Percentiles rank a stretch among this genome's conserved stretches.
phyloP scores from a whole-genome alignment of 2,329 filamentous ascomycete genomes.

The Calonectria montana region DNA sequence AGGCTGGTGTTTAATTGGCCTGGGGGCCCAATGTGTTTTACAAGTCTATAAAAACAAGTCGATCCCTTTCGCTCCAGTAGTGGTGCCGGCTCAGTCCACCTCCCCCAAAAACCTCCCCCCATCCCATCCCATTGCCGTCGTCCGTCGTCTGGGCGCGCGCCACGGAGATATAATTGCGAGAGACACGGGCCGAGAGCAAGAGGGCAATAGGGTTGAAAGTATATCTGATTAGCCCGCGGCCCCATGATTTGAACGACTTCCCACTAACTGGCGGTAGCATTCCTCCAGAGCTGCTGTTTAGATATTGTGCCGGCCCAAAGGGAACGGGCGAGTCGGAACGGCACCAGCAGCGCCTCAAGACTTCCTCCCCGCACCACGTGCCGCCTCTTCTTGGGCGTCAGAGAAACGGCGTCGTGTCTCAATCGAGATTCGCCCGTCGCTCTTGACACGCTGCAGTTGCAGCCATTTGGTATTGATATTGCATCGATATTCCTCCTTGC shows the following conservation, averaged over 20 bases:
- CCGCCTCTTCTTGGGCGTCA: neutral
- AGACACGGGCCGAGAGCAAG: neutral
- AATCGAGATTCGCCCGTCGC: neutral
- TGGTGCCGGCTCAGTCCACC: neutral
- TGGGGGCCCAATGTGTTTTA: neutral
- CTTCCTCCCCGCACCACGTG: slow-evolving; percentile 8
- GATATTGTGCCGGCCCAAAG: slow-evolving; percentile 9
- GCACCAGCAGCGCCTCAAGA: neutral
- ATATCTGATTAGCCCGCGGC: neutral
- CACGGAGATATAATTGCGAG: neutral
- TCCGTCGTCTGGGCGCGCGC: neutral
- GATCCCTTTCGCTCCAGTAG: neutral
- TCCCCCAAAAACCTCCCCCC: no score
- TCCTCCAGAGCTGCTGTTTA: neutral
- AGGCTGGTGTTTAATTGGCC: neutral
- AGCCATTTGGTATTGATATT: neutral
- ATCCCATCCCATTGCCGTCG: neutral
- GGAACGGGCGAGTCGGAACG: slow-evolving; percentile 2
- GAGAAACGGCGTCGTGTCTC: neutral
- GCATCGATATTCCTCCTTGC: neutral
- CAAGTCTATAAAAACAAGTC: neutral
- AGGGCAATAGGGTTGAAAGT: neutral
- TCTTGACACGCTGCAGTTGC: neutral
- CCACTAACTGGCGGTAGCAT: slow-evolving; percentile 3
- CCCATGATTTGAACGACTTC: neutral